Evolutionary conservation across 176 grass and related monocot species (phyloP).

Genomic region (Melocanna baccifera): DNA sequence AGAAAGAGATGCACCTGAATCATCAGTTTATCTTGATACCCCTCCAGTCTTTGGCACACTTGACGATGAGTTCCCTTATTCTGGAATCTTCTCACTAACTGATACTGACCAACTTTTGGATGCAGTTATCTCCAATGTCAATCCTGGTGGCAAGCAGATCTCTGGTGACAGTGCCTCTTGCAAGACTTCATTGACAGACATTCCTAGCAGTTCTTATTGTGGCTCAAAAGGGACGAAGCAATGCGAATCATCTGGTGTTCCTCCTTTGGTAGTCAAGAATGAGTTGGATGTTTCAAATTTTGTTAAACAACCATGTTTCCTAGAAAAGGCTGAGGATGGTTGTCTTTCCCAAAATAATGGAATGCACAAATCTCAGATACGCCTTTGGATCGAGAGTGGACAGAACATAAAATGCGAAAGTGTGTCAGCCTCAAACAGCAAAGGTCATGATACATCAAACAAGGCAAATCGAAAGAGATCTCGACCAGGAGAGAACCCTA

Average conservation of each 20-base stretch:
- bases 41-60: slow-evolving; percentile 31
- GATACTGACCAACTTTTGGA: slow-evolving; percentile 73
- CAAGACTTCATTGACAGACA: slow-evolving; percentile 60
- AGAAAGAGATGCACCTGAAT: slow-evolving; percentile 42
- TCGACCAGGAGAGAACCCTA: slow-evolving; percentile 69
- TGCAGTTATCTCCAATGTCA: slow-evolving; percentile 65
- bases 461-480: slow-evolving; percentile 70
- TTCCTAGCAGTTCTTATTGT: slow-evolving; percentile 50
- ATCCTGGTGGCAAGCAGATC: slow-evolving; percentile 51
- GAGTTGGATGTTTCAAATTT: slow-evolving; percentile 58
- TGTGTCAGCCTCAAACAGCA: slow-evolving; percentile 63
- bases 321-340: slow-evolving; percentile 43
- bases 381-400: slow-evolving; percentile 60
- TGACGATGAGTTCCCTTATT: slow-evolving; percentile 49
- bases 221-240: slow-evolving; percentile 46
- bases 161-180: slow-evolving; percentile 55
- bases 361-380: slow-evolving; percentile 67
- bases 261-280: slow-evolving; percentile 48
- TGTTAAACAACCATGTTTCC: slow-evolving; percentile 43
- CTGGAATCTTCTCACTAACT: slow-evolving; percentile 55
- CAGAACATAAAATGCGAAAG: slow-evolving; percentile 64
- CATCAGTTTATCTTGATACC: slow-evolving; percentile 33
- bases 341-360: slow-evolving; percentile 52
- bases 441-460: slow-evolving; percentile 50
- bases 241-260: slow-evolving; percentile 27